Percentiles rank a stretch among this genome's conserved stretches.
Evolutionary conservation across 768 basidiomycete species (phyloP).

Genomic region (Trichaptum fuscoviolaceum): DNA sequence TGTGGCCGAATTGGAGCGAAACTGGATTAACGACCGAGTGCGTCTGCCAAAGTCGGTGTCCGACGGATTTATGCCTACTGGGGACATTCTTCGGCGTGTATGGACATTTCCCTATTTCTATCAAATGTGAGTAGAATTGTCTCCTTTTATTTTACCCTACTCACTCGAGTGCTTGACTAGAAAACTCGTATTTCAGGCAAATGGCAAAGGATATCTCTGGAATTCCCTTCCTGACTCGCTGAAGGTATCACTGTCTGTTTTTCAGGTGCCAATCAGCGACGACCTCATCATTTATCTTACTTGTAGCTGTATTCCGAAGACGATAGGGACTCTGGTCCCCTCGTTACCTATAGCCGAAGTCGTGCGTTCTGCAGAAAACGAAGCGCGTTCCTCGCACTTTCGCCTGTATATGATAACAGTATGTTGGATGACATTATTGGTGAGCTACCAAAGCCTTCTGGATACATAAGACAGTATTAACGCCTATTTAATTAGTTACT

Average conservation of each 20-base stretch:
- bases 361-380: background rate
- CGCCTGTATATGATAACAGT: background rate
- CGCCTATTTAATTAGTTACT: background rate
- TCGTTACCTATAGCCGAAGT: background rate
- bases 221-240: background rate
- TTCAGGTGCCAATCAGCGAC: background rate
- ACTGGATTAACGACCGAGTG: background rate
- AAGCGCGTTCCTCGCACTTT: background rate
- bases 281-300: background rate
- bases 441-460: background rate
- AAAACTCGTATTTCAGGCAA: background rate
- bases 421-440: background rate
- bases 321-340: background rate
- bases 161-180: background rate
- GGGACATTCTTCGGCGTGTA: background rate
- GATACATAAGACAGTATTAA: background rate
- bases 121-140: background rate
- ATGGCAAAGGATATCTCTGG: background rate
- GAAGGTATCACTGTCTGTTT: background rate
- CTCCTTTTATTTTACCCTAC: background rate
- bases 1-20: slow-evolving; percentile 2
- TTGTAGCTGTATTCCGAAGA: background rate
- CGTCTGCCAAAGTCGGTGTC: background rate
- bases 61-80: background rate
- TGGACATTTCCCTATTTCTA: background rate